Evolutionary conservation across 768 basidiomycete species (phyloP).

Genomic region (Xerocomellus amylosporus): DNA sequence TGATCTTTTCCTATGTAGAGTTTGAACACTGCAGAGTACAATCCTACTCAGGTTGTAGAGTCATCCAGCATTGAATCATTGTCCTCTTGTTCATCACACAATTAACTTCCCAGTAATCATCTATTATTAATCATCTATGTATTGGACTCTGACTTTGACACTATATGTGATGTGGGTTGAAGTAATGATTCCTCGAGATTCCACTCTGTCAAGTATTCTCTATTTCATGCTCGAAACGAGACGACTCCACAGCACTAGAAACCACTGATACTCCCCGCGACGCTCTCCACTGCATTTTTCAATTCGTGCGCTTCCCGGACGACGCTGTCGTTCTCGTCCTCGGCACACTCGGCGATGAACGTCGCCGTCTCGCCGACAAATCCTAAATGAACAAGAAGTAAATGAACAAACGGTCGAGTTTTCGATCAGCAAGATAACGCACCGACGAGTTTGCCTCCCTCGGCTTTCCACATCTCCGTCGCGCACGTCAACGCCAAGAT

Average conservation of each 20-base stretch:
- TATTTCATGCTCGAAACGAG: not conserved
- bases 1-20: too few species aligned
- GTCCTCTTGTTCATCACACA: too few species aligned
- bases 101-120: too few species aligned
- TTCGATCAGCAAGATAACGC: conserved; percentile 19
- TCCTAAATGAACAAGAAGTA: conserved; percentile 39
- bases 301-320: conserved; percentile 65
- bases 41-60: too few species aligned
- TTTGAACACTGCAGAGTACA: too few species aligned
- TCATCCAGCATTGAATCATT: too few species aligned
- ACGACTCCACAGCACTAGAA: conserved; percentile 8
- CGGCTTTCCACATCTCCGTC: conserved; percentile 70
- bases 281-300: conserved; percentile 68
- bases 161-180: too few species aligned
- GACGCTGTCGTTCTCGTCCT: conserved; percentile 85
- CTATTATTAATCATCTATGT: too few species aligned
- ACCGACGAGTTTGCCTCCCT: conserved; percentile 76
- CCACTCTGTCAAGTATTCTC: too few species aligned
- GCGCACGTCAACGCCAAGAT: conserved; percentile 67
- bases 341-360: conserved; percentile 83
- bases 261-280: conserved; percentile 56
- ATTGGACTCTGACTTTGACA: too few species aligned
- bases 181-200: too few species aligned
- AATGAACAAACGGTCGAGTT: not conserved
- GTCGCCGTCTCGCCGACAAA: conserved; percentile 79